Base-by-base conservation (phyloP, 2,329 filamentous ascomycete species). In the Colletotrichum ledebouriae region DNA sequence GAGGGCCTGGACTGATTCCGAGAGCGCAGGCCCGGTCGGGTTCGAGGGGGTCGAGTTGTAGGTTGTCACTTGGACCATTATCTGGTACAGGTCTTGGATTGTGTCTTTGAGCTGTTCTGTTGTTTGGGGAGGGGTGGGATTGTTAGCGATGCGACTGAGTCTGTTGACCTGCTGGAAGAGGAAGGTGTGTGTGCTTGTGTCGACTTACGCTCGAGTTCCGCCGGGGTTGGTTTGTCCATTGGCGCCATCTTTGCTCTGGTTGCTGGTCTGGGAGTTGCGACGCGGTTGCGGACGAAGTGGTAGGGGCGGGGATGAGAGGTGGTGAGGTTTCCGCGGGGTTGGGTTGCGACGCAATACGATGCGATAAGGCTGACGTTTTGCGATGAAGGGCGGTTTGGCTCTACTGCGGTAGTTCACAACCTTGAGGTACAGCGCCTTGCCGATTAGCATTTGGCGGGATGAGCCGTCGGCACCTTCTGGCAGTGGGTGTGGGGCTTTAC, bases 51-150 rank as follows among this genome's bases (percentile, higher is more conserved):
- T 80, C 46, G 81, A 79, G 80, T 90, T 87, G 80, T 90, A 91
- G 67, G 85, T 84, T 37, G 86, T 84, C 33, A 87, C 82, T 74
- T 90, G 88, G 52, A 91, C 86, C 83, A 89, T 87, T 67, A 90
- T 78, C 72, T 88, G 84, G 82, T 88, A 90, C 46, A 90, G 84
- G 72, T 88, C 86, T 74, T 90, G 87, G 76, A 90, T 88, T 69
- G 88, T 82, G 73, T 88, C 84, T 74, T 89, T 87, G 78, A 89
- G 81, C 78, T 87, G 82, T 72, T 84, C 87, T 89, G 73, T 4
- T 55, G 41, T 44, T 4, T 15, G 7, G 22, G 12, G n/a, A n/a
- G 7, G 29, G 29, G 7, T 29, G 29, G 6, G 29, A 29, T 29
- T 29, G 29, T 29, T 29, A 29, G 29, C 29, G 29, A 29, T 7